Conservation (phyloP, 208 protist species). For the Leishmania lainsoni region DNA sequence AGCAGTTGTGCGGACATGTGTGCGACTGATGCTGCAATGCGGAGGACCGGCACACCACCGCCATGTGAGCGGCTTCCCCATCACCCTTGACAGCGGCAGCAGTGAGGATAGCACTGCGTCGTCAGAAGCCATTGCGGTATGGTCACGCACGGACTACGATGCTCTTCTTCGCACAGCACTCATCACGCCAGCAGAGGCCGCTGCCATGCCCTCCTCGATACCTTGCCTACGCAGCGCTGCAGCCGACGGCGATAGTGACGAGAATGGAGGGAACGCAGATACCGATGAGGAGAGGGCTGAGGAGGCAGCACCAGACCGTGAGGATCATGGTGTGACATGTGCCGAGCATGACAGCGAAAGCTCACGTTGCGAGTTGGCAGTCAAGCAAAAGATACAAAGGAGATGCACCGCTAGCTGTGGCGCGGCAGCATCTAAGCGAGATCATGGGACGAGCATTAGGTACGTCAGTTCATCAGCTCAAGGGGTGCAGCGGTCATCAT, state of each 20-base stretch:
- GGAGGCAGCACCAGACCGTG: background rate
- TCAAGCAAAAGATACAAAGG: background rate
- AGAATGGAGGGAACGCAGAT: background rate
- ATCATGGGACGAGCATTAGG: background rate
- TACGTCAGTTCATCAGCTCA: background rate
- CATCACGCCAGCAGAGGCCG: background rate
- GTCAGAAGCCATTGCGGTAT: background rate
- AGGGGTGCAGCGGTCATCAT: background rate
- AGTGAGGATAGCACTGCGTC: background rate
- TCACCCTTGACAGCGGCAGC: background rate
- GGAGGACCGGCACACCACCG: background rate
- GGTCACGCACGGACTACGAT: conserved; percentile 8
- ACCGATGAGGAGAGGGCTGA: background rate
- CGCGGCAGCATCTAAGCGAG: background rate
- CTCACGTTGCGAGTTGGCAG: background rate
- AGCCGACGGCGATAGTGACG: background rate
- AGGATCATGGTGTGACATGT: background rate
- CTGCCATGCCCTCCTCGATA: background rate
- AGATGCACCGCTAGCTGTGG: background rate
- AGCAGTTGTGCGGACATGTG: background rate
- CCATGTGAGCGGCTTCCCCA: background rate
- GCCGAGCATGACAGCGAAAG: background rate
- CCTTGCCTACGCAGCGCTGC: background rate
- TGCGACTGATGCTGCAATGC: conserved; percentile 4
- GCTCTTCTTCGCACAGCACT: background rate